Base-by-base conservation (phyloP, 2,329 filamentous ascomycete genomes). In the Cladosporium halotolerans region DNA sequence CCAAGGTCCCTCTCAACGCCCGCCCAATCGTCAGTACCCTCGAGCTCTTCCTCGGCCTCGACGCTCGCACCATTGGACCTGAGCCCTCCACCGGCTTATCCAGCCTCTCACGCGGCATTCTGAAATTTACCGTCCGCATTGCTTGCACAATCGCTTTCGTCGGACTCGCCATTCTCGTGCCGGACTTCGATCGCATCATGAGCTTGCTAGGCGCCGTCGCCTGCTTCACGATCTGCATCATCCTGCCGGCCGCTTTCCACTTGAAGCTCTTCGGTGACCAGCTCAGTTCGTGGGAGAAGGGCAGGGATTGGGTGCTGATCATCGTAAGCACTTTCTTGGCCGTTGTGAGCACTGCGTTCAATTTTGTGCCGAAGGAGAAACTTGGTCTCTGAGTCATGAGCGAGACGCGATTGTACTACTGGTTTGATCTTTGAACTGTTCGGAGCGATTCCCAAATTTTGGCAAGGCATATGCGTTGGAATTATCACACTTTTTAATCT, bases 181-280 rank as follows among this genome's bases (percentile, higher is more conserved):
- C 91, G 0, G 81, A 83, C 0, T 96, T 96, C 65, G 90, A 96
- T 67, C 84, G 85, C 49, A 91, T 96, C 65, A 95, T 95, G 84
- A 87, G 88, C 3, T 84, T 96, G 57, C 84, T 97, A 73, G 92
- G 93, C 10, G 89, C 87, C 38, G 86, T 90, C 3, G 79, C 96
- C 13, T 96, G 92, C 72, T 96, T 96, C 63, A 89, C 88, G 14
- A 95, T 97, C 60, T 97, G 92, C 71, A 84, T 97, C 60, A 90
- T 95, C 70, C 76, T 99, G 47, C 93, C 92, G 0, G 75, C 96
- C 32, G 80, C 84, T 4, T 97, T 99, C 67, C 90, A 97, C 66
- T 73, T 97, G 53, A 95, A 91, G 72, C 82, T 97, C 1, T 97
- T 95, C 68, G 83, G 84, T 44, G 78, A 82, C 46, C 84, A 92